phyloP scores from a whole-genome alignment of 176 grass and related monocot genomes.

The Musa schizocarpa region DNA sequence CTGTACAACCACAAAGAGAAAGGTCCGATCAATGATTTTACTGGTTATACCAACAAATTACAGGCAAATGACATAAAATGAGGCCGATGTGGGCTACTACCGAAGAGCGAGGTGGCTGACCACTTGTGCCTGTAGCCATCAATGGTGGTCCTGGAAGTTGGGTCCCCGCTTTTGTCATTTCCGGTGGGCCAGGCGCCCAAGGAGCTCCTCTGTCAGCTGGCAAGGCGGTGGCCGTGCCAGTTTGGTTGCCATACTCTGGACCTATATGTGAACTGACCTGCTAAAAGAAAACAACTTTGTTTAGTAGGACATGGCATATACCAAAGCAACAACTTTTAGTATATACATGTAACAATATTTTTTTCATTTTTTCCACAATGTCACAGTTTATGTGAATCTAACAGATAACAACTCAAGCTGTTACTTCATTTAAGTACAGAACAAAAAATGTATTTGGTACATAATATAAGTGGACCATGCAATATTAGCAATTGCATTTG shows the following conservation, averaged over 20 bases:
- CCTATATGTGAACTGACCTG: slow-evolving; percentile 29
- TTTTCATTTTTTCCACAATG: not conserved
- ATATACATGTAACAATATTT: not conserved
- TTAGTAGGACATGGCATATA: not conserved
- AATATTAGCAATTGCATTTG: not conserved
- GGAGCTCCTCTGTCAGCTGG: slow-evolving; percentile 55
- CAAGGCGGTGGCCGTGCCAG: slow-evolving; percentile 24
- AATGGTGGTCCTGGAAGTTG: slow-evolving; percentile 53
- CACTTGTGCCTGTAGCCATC: slow-evolving; percentile 44
- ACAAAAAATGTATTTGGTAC: not conserved
- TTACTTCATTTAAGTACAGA: not conserved
- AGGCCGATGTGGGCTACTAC: not conserved
- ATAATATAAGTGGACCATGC: not conserved
- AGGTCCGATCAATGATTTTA: not conserved
- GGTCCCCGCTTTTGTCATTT: slow-evolving; percentile 27
- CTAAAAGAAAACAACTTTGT: slow-evolving; percentile 17
- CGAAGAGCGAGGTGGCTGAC: slow-evolving; percentile 38
- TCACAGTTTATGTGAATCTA: not conserved
- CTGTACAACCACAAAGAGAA: slow-evolving; percentile 29
- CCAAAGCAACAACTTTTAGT: no score
- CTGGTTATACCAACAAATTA: not conserved
- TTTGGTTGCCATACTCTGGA: slow-evolving; percentile 56
- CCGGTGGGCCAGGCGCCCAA: slow-evolving; percentile 46
- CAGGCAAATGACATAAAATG: no score
- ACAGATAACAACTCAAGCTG: not conserved